Conservation (phyloP, 306 rosid genomes). For the Medicago ruthenica region DNA sequence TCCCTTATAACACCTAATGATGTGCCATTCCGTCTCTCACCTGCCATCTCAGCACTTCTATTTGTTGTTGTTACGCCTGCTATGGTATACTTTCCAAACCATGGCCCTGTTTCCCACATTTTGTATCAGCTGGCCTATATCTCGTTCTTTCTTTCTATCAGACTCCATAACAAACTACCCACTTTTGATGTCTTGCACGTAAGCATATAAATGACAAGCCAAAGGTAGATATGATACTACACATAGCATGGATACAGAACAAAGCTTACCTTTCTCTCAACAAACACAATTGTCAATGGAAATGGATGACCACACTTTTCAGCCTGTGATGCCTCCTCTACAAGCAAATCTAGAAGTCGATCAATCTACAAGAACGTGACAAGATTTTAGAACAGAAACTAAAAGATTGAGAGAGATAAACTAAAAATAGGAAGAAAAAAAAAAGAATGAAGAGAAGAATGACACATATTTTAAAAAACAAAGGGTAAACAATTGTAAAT, state of each 20-base stretch:
- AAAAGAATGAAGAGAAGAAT: constrained; percentile 6
- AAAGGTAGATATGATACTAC: constrained; percentile 26
- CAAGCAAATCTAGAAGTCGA: constrained; percentile 77
- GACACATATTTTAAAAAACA: neutral
- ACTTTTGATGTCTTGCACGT: constrained; percentile 17
- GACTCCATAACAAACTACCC: constrained; percentile 19
- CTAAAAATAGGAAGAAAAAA: neutral
- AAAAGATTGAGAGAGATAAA: constrained; percentile 11
- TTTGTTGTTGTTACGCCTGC: neutral
- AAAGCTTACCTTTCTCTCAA: constrained; percentile 78
- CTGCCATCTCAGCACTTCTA: neutral
- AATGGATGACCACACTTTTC: constrained; percentile 72
- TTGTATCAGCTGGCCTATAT: neutral
- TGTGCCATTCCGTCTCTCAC: neutral
- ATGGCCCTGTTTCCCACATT: neutral
- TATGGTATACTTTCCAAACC: neutral
- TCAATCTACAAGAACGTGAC: constrained; percentile 65
- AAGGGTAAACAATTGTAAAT: constrained; percentile 20
- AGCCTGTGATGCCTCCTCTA: constrained; percentile 77
- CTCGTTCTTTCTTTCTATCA: neutral
- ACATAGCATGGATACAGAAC: constrained; percentile 18
- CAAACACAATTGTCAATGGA: constrained; percentile 84
- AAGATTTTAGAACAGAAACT: constrained; percentile 38
- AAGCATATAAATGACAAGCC: constrained; percentile 19
- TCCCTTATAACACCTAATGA: neutral